Base-by-base conservation (phyloP, 805 yeast species). In the Starmerella gropengiesseri region DNA sequence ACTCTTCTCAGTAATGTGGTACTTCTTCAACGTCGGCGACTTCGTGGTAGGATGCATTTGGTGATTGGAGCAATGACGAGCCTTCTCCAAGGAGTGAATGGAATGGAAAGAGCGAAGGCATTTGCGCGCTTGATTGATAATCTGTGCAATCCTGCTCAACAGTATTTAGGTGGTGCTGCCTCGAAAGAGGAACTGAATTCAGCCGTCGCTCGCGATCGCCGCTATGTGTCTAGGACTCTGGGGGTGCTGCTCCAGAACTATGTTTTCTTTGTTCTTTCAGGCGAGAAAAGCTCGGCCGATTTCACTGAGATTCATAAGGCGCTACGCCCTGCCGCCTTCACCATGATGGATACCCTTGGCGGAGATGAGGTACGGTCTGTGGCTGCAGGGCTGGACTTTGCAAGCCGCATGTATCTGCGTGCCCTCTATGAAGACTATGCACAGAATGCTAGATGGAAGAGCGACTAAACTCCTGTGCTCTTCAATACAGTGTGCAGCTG, bases 391-490 rank as follows among this genome's bases (percentile, higher is more conserved):
- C 61, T 86, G 52, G 95, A 89, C 52, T 57, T 64, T 18, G 73
- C 81, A 30, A 81, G 91, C 4, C 73, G 83, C 52, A 68, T 76
- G 1, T 75, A 78, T 52, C 80, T 77, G 66, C 77, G 71, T 55
- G 65, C 73, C 0, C 55, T 87, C 31, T 84, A 81, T 53, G 73
- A 74, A 7, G 83, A 80, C 48, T 89, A 84, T 63, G 75, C 73
- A 57, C 77, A 71, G 55, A 70, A 68, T 47, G 95, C 94, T 37
- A 82, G 81, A 60, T 87, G 95, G 95, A 74, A 64, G 45, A 84
- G 75, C 47, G 71, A 69, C 37, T 74, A 58, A 17, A 18, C 17
- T n/a, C n/a, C n/a, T n/a, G n/a, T n/a, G n/a, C n/a, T n/a, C n/a
- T n/a, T n/a, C n/a, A n/a, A n/a, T n/a, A n/a, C n/a, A n/a, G n/a